Percentiles rank a stretch among this genome's conserved stretches.
Conservation (phyloP, 2,329 filamentous ascomycete genomes). For the Arthrobotrys sphaeroides region DNA sequence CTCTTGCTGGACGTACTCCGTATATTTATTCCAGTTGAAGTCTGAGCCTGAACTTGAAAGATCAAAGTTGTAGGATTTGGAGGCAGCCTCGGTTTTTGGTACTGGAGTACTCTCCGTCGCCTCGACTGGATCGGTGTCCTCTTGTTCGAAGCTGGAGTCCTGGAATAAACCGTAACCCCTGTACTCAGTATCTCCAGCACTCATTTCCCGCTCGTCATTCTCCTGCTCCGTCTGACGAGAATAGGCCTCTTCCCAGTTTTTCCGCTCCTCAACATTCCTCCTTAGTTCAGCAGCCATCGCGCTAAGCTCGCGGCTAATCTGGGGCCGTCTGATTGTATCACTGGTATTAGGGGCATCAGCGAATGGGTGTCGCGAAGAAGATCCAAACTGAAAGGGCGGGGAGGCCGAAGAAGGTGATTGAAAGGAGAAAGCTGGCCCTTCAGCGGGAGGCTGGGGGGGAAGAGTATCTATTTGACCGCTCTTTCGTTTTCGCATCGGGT, state of each 20-base stretch:
- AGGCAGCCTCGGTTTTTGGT: neutral
- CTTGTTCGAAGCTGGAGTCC: neutral
- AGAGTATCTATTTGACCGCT: constrained; percentile 9
- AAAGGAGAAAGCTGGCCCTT: constrained; percentile 29
- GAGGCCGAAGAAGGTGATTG: constrained; percentile 10
- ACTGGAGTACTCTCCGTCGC: too few species aligned
- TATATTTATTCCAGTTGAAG: constrained; percentile 53
- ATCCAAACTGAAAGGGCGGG: constrained; percentile 40
- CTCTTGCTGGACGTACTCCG: constrained; percentile 35
- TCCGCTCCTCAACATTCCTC: constrained; percentile 54
- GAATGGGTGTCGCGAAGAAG: constrained; percentile 14
- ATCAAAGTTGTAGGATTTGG: constrained; percentile 42
- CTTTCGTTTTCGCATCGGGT: constrained; percentile 42
- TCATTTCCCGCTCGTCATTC: neutral
- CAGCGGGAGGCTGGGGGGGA: neutral
- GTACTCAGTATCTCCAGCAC: neutral
- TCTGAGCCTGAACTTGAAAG: constrained; percentile 48
- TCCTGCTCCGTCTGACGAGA: neutral
- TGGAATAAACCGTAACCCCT: neutral
- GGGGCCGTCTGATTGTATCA: constrained; percentile 52
- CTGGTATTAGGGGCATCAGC: neutral
- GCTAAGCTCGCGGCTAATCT: constrained; percentile 55
- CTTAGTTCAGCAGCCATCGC: constrained; percentile 55
- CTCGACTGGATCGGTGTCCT: neutral
- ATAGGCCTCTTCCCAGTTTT: constrained; percentile 6